These are phyloP conservation scores for Gnomoniopsis sp. DNA, from an alignment of 2,329 filamentous ascomycete genomes.

Conservation along the genomic window DNA sequence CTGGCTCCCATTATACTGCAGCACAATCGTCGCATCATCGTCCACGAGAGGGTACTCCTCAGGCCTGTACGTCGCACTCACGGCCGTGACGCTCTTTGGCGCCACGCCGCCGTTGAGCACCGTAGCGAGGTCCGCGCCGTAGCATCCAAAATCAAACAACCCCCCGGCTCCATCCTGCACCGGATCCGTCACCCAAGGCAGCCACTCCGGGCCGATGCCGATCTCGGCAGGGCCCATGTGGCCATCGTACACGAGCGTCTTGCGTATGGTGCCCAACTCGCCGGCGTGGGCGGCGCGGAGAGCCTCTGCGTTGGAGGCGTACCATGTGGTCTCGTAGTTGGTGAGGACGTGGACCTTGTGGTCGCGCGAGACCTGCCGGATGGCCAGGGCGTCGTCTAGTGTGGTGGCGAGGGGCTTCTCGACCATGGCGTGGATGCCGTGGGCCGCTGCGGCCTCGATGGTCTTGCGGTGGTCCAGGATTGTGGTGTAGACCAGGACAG, in stretches of 20 bases:
- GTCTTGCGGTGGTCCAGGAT: neutral
- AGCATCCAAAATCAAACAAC: neutral
- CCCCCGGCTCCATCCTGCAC: neutral
- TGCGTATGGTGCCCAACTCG: neutral
- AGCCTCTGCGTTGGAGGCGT: neutral
- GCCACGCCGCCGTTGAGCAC: neutral
- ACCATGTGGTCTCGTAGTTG: neutral
- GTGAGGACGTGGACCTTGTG: neutral
- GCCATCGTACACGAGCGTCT: neutral
- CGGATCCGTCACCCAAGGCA: neutral
- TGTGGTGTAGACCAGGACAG: neutral
- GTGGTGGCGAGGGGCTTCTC: constrained; percentile 13
- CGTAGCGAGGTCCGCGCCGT: neutral
- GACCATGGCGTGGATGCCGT: neutral
- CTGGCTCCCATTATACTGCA: neutral
- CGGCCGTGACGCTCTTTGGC: neutral
- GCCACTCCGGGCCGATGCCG: neutral
- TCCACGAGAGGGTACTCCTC: neutral
- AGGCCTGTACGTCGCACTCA: neutral
- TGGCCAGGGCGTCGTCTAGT: neutral
- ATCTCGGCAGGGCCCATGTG: neutral
- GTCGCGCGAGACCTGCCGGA: neutral
- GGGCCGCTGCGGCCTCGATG: neutral
- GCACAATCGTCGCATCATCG: neutral
- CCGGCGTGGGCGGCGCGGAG: neutral